Base-by-base conservation (phyloP, 2,329 filamentous ascomycete species). In the Fusarium papillatum region DNA sequence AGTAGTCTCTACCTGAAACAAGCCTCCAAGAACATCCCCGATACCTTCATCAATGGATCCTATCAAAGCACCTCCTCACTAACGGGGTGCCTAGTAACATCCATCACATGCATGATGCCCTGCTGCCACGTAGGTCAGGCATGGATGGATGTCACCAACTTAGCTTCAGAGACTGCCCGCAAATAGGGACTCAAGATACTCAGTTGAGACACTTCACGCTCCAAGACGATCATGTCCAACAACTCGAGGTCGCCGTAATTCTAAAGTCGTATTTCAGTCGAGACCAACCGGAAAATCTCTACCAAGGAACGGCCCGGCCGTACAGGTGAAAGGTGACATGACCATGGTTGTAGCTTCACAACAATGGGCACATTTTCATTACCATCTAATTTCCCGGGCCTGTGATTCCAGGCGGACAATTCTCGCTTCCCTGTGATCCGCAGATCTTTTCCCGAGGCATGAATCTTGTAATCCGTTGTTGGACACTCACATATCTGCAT, bases 71-170 rank as follows among this genome's bases (percentile, higher is more conserved):
- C 64, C 16, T 19, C 17, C 38, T 65, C n/a, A 46, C 26, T 31
- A 55, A 31, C 19, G 26, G 17, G 24, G 24, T 61, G 36, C 59
- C 24, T 41, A 34, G 19, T 59, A 66, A 31, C 48, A 63, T 67
- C 55, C 48, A 63, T 67, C 55, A 67, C 65, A 67, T 67, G 65
- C 65, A 61, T 66, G 53, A 29, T 53, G 55, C 65, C 65, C 38
- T 50, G 38, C 43, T 62, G 65, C 65, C 65, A 67, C 65, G 55
- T 67, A 66, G 53, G 38, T 61, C 50, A 48, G 38, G 64, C 64
- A 48, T 50, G 46, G 24, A 46, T 50, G 46, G 24, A 50, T 64
- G 43, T 64, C 43, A 64, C 62, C 22, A 38, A 24, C 46, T 43
- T 41, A 55, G 29, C 62, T 36, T 59, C 26, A 36, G 63, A 59